Percentiles rank a stretch among this genome's conserved stretches.
These are phyloP conservation scores for Botryobasidium botryosum DNA, from an alignment of 768 basidiomycete genomes.

Conservation along the genomic window DNA sequence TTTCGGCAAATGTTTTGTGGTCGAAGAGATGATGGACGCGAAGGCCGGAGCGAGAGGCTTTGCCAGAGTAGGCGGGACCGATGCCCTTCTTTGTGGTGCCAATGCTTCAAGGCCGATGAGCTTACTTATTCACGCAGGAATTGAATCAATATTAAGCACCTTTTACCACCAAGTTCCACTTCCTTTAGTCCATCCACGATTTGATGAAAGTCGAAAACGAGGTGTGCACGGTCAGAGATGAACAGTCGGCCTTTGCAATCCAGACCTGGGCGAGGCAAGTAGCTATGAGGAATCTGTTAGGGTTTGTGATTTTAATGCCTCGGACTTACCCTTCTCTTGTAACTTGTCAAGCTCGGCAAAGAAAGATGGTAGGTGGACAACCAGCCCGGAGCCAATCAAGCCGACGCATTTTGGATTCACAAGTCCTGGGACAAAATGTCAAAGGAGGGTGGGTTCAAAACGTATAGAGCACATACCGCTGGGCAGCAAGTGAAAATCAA, in stretches of 20 bases:
- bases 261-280: slow-evolving; percentile 37
- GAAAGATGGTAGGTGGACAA: slow-evolving; percentile 88
- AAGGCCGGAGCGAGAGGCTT: slow-evolving; percentile 89
- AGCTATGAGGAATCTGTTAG: not conserved
- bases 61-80: slow-evolving; percentile 95
- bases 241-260: slow-evolving; percentile 71
- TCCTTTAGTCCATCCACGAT: slow-evolving; percentile 98
- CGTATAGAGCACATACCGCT: slow-evolving; percentile 41
- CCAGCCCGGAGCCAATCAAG: slow-evolving; percentile 88
- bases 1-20: slow-evolving; percentile 61
- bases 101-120: slow-evolving; percentile 35
- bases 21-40: slow-evolving; percentile 95
- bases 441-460: not conserved
- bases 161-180: slow-evolving; percentile 83
- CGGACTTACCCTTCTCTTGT: slow-evolving; percentile 51
- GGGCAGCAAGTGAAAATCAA: slow-evolving; percentile 90
- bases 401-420: slow-evolving; percentile 75
- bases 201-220: slow-evolving; percentile 99
- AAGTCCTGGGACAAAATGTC: slow-evolving; percentile 41
- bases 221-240: slow-evolving; percentile 88
- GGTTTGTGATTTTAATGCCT: not conserved
- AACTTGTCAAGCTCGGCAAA: slow-evolving; percentile 84
- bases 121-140: not conserved
- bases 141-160: slow-evolving; percentile 24
- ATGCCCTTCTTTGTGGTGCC: slow-evolving; percentile 98